Evolutionary conservation across 208 protist species (phyloP).

Genomic region (Wallacemonas sp.): DNA sequence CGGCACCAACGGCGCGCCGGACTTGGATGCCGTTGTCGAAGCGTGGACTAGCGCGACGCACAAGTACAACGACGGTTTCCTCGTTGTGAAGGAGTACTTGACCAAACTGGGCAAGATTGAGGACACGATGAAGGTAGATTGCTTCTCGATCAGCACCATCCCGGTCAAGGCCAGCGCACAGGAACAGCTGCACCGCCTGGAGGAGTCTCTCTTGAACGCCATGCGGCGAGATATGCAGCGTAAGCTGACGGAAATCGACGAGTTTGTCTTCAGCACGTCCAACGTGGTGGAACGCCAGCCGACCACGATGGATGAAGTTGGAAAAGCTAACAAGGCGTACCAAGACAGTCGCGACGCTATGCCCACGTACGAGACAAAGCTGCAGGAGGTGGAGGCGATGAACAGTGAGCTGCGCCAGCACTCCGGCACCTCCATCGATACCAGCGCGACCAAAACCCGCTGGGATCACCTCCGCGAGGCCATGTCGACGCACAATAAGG

Average conservation of each 20-base stretch:
- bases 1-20: conserved; percentile 79
- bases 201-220: conserved; percentile 86
- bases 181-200: conserved; percentile 89
- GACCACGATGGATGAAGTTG: conserved; percentile 93
- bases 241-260: conserved; percentile 73
- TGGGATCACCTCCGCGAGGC: conserved; percentile 93
- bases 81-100: conserved; percentile 84
- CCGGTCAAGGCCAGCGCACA: conserved; percentile 93
- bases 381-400: conserved; percentile 75
- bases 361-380: conserved; percentile 58
- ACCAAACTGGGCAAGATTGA: conserved; percentile 90
- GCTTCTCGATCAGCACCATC: conserved; percentile 91
- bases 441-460: conserved; percentile 68
- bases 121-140: conserved; percentile 90
- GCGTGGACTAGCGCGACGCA: conserved; percentile 53
- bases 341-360: conserved; percentile 64
- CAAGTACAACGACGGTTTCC: conserved; percentile 86
- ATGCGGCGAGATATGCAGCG: conserved; percentile 79
- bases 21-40: conserved; percentile 91
- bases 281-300: conserved; percentile 89
- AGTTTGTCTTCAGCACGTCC: conserved; percentile 87
- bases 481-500: conserved; percentile 89
- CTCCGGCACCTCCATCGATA: conserved; percentile 76
- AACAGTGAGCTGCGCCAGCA: conserved; percentile 86
- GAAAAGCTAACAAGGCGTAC: conserved; percentile 80